phyloP scores from a whole-genome alignment of 257 asterid genomes.

The Solanum arcanum region DNA sequence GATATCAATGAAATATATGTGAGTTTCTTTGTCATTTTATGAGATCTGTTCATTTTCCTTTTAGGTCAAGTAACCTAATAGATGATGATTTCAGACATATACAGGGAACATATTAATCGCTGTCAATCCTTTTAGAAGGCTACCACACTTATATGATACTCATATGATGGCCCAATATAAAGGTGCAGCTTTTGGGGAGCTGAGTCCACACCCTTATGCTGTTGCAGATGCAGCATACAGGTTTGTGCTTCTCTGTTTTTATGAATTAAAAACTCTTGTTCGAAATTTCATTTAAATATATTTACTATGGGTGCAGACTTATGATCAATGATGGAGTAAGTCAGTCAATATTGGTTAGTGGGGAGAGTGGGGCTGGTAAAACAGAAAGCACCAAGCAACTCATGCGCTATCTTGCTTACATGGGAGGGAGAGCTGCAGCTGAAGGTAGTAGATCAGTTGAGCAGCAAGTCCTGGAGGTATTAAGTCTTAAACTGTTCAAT shows the following conservation, averaged over 20 bases:
- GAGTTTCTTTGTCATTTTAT: slow-evolving; percentile 16
- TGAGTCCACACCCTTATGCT: slow-evolving; percentile 97
- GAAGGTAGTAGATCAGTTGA: slow-evolving; percentile 95
- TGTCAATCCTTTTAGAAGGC: slow-evolving; percentile 55
- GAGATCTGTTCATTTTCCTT: neutral
- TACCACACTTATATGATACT: slow-evolving; percentile 50
- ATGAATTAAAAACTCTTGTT: neutral
- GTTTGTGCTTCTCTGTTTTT: slow-evolving; percentile 19
- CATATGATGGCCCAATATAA: slow-evolving; percentile 88
- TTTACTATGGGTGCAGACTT: slow-evolving; percentile 43
- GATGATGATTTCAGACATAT: slow-evolving; percentile 53
- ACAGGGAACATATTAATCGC: slow-evolving; percentile 97
- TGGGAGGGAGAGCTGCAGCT: slow-evolving; percentile 88
- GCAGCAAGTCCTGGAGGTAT: slow-evolving; percentile 97
- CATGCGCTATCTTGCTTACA: slow-evolving; percentile 96
- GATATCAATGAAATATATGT: slow-evolving; percentile 97
- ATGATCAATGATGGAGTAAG: slow-evolving; percentile 91
- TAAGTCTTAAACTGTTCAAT: neutral
- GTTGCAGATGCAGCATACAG: slow-evolving; percentile 99
- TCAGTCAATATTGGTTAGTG: slow-evolving; percentile 96
- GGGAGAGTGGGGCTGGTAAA: slow-evolving; percentile 99
- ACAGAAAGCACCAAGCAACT: slow-evolving; percentile 96
- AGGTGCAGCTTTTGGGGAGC: slow-evolving; percentile 31
- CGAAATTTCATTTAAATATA: neutral
- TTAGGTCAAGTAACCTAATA: slow-evolving; percentile 10